Conservation (phyloP, 2,329 filamentous ascomycete genomes). For the Colletotrichum tropicale region DNA sequence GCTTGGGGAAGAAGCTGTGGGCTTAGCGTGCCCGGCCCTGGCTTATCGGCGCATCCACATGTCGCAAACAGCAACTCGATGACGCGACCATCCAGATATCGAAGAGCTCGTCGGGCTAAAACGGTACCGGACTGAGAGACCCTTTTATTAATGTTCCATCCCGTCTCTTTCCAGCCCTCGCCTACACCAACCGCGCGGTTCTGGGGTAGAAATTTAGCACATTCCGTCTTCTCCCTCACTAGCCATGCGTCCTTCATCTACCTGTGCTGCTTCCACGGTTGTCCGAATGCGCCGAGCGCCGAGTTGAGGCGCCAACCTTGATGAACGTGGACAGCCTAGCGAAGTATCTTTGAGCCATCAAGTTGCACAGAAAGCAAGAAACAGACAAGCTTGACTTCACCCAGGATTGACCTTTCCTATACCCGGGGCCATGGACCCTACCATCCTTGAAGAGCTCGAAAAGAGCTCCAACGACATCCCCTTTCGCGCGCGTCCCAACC, state of each 20-base stretch:
- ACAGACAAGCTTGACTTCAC: background rate
- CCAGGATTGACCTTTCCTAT: background rate
- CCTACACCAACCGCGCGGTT: background rate
- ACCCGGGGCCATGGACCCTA: slow-evolving; percentile 37
- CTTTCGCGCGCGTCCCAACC: slow-evolving; percentile 75
- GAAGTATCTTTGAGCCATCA: background rate
- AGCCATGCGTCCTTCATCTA: background rate
- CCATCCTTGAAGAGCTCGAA: slow-evolving; percentile 36
- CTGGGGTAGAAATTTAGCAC: background rate
- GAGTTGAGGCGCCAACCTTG: background rate
- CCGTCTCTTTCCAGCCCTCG: background rate
- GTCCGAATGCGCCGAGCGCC: background rate
- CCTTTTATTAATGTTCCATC: background rate
- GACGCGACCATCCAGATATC: background rate
- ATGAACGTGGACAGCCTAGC: background rate
- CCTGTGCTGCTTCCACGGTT: background rate
- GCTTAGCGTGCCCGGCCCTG: background rate
- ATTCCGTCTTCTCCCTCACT: background rate
- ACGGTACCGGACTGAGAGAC: background rate
- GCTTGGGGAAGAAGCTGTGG: background rate
- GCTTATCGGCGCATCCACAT: background rate
- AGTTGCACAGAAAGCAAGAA: background rate
- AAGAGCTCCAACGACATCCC: slow-evolving; percentile 52
- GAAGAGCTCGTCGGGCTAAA: slow-evolving; percentile 14
- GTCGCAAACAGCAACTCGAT: slow-evolving; percentile 17